These are phyloP conservation scores for Pythium chondricola DNA, from an alignment of 352 stramenopile genomes.

Conservation along the genomic window DNA sequence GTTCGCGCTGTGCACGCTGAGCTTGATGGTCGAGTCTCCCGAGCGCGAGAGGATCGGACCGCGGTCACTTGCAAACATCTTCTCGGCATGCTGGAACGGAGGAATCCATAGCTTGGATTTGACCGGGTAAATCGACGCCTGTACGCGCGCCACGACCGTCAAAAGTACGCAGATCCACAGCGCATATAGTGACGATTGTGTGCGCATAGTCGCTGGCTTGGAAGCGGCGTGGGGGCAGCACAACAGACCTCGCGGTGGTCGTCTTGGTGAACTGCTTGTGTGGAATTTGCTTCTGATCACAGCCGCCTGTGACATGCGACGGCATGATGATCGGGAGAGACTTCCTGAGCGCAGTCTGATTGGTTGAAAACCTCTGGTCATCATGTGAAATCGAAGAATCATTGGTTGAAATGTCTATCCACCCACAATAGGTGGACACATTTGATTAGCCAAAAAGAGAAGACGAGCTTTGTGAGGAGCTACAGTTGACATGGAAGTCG, in stretches of 20 bases:
- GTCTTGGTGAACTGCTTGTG: too few relatives aligned
- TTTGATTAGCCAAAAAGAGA: constrained; percentile 21
- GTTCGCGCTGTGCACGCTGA: constrained; percentile 66
- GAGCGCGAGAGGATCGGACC: constrained; percentile 56
- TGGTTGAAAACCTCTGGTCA: neutral
- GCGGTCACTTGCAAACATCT: constrained; percentile 74
- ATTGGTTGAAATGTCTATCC: constrained; percentile 10
- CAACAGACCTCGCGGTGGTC: too few relatives aligned
- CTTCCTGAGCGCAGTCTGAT: neutral
- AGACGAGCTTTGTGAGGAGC: neutral
- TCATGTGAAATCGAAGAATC: constrained; percentile 9
- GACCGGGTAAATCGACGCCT: constrained; percentile 67
- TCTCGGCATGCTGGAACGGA: constrained; percentile 79
- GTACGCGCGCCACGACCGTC: constrained; percentile 1
- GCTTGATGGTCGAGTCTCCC: constrained; percentile 63
- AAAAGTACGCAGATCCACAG: constrained; percentile 1
- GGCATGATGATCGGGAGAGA: neutral
- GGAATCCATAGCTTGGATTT: constrained; percentile 70
- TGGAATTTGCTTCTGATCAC: too few relatives aligned
- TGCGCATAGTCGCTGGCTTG: constrained; percentile 1
- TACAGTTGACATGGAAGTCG: constrained; percentile 13
- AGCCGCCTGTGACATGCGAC: too few relatives aligned
- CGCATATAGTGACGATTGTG: neutral
- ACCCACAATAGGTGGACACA: neutral
- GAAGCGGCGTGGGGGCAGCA: too few relatives aligned